Conservation (phyloP, 2,329 filamentous ascomycete genomes). For the Colletotrichum ledebouriae region DNA sequence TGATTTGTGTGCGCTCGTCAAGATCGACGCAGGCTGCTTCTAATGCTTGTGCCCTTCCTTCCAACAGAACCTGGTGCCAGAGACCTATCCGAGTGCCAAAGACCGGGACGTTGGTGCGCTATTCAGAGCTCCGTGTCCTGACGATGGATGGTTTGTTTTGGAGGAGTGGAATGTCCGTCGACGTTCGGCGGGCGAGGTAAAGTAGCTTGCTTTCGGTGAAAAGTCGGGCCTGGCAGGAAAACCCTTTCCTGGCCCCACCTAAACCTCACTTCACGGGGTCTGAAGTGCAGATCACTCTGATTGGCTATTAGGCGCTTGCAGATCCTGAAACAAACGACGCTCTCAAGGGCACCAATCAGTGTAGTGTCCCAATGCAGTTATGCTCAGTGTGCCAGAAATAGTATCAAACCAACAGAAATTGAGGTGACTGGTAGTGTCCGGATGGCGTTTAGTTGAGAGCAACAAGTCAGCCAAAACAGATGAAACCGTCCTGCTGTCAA, state of each 20-base stretch:
- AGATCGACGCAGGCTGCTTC: not conserved
- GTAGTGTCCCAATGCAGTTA: conserved; percentile 21
- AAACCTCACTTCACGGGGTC: conserved; percentile 1
- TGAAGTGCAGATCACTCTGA: conserved; percentile 28
- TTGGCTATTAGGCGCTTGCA: conserved; percentile 51
- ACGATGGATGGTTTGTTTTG: conserved; percentile 9
- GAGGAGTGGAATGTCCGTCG: not conserved
- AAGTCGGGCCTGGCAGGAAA: conserved; percentile 17
- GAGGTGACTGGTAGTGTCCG: conserved; percentile 8
- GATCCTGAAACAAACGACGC: conserved; percentile 54
- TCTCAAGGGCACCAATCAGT: conserved; percentile 38
- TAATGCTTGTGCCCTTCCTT: conserved; percentile 7
- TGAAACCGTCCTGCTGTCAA: conserved; percentile 6
- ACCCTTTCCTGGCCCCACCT: too few relatives aligned
- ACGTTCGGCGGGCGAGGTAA: conserved; percentile 18
- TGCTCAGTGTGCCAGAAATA: conserved; percentile 39
- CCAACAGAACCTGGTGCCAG: too few relatives aligned
- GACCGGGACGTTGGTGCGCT: conserved; percentile 15
- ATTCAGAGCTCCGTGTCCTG: conserved; percentile 23
- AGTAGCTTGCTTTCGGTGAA: conserved; percentile 25
- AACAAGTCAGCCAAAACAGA: conserved; percentile 14
- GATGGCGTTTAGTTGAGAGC: conserved; percentile 11
- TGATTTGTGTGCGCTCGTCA: conserved; percentile 11
- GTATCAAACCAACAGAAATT: conserved; percentile 24
- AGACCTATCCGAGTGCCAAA: conserved; percentile 1